Evolutionary conservation across 768 basidiomycete species (phyloP).

Genomic region (Lyophyllum semitale): DNA sequence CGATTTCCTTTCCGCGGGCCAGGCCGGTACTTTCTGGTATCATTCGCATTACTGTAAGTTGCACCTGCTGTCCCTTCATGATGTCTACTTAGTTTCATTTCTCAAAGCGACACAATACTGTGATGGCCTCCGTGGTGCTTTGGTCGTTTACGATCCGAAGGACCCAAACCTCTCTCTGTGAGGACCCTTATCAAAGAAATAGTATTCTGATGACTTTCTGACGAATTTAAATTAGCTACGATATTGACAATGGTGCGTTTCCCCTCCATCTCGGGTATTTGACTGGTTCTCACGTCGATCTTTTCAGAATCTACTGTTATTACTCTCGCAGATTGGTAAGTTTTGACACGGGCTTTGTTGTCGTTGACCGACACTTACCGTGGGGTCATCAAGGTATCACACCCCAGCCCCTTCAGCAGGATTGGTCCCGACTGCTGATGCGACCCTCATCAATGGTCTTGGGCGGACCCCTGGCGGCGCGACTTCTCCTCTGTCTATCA

Average conservation of each 20-base stretch:
- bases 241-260: conserved; percentile 32
- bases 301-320: not conserved
- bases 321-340: not conserved
- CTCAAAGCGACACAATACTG: conserved; percentile 47
- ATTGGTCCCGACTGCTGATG: conserved; percentile 20
- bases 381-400: not conserved
- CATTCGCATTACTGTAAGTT: conserved; percentile 5
- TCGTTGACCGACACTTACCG: not conserved
- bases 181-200: not conserved
- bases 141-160: conserved; percentile 37
- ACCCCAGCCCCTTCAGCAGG: conserved; percentile 20
- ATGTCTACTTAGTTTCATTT: conserved; percentile 21
- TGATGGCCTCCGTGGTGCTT: conserved; percentile 38
- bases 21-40: conserved; percentile 2
- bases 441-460: conserved; percentile 47
- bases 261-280: not conserved
- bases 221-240: conserved; percentile 12
- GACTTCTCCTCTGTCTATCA: conserved; percentile 33
- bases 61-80: not conserved
- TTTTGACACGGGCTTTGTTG: not conserved
- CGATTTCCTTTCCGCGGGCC: conserved; percentile 3
- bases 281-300: not conserved
- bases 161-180: conserved; percentile 28
- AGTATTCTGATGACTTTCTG: not conserved
- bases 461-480: conserved; percentile 45